Conservation (phyloP, 805 yeast genomes). For the Candida maris region DNA sequence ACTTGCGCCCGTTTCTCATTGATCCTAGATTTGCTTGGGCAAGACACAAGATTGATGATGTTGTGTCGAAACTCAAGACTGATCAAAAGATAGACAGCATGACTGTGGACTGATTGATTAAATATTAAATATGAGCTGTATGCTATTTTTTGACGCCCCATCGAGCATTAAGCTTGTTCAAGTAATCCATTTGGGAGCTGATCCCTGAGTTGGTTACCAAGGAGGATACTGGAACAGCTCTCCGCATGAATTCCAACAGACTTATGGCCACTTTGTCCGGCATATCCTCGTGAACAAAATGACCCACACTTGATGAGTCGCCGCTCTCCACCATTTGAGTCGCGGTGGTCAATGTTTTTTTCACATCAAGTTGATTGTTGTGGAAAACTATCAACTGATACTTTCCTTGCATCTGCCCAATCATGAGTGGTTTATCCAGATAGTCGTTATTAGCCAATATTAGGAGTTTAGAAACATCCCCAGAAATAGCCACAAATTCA, state of each 20-base stretch:
- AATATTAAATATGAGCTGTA: not conserved
- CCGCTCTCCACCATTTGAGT: conserved; percentile 18
- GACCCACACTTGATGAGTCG: conserved; percentile 62
- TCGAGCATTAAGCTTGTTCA: conserved; percentile 29
- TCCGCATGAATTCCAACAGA: conserved; percentile 44
- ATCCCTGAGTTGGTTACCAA: conserved; percentile 20
- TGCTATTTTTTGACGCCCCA: conserved; percentile 31
- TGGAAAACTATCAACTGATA: conserved; percentile 83
- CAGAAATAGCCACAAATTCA: conserved; percentile 37
- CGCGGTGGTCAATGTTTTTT: conserved; percentile 23
- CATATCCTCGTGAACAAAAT: conserved; percentile 91
- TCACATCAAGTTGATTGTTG: conserved; percentile 16
- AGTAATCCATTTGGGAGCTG: conserved; percentile 25
- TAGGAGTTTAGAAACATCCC: conserved; percentile 57
- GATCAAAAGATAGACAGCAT: conserved; percentile 36
- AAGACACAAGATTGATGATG: conserved; percentile 77
- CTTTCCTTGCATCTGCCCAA: conserved; percentile 98
- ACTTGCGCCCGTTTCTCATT: conserved; percentile 91
- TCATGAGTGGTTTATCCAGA: conserved; percentile 77
- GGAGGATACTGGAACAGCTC: conserved; percentile 42
- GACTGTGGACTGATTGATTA: conserved; percentile 39
- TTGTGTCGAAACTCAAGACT: conserved; percentile 54
- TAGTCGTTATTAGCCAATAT: conserved; percentile 87
- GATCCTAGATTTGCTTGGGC: conserved; percentile 90
- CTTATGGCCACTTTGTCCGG: conserved; percentile 65